Evolutionary conservation across 2,329 filamentous ascomycete genomes (phyloP), one percentile per base, ranked within the genome.

Genomic region (Biscogniauxia marginata): DNA sequence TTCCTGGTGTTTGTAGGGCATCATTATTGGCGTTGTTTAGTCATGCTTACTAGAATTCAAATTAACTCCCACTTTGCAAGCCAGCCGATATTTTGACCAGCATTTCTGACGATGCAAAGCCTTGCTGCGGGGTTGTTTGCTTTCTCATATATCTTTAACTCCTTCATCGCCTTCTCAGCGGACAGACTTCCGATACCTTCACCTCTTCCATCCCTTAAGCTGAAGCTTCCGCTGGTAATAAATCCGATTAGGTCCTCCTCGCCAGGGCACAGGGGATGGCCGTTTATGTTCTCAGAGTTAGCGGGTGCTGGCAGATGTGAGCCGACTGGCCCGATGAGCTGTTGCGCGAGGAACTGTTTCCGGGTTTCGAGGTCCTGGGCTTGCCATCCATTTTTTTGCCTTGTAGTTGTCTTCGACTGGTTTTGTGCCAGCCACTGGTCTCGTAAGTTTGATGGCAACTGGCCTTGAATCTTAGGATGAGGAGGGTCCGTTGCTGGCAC

Each of bases 221-320:
- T 92, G 70, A 88, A 96, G 50, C 90, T 88, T 0, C 93, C 95
- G 1, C 88, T 89, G 2, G 92, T 97, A 21, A 97, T 87, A 70
- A 96, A 99, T 0, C 95, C 95, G 50, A 98, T 84, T 11, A 98
- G 78, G 70, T 97, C 90, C 20, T 83, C 79, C 59, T 86, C 85
- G 8, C 80, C 79, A 0, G 93, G 93, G n/a, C 92, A 85, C 0
- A 85, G 68, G 0, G 88, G 87, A 63, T 90, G 84, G 0, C 77
- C 77, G 21, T 73, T 69, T 73, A 80, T 70, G 59, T 74, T 71
- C 50, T 64, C 68, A 54, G 69, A 70, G 58, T 72, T 77, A 11
- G 68, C 65, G 3, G 68, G 63, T 34, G 67, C 67, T 21, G 74
- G 74, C 16, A 75, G 75, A 18, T 73, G 72, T 2, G 71, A 67